Conservation (phyloP, 176 grass and related monocot species). For the Coix lacrymajobi region DNA sequence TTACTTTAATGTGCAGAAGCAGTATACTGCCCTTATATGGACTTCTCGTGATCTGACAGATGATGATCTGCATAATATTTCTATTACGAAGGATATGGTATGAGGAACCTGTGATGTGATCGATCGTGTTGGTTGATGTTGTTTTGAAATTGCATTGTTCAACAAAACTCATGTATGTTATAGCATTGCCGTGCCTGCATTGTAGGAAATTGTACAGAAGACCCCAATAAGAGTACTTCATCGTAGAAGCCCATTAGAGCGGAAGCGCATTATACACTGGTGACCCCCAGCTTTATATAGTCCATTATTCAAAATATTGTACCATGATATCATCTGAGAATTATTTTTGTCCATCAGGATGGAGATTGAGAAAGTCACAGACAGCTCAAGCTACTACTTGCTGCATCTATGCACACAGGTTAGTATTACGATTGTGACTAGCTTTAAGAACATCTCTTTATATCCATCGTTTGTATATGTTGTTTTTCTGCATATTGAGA, state of each 20-base stretch:
- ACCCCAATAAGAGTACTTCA: slow-evolving; percentile 92
- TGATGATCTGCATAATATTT: slow-evolving; percentile 56
- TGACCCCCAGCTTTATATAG: slow-evolving; percentile 26
- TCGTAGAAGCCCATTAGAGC: slow-evolving; percentile 79
- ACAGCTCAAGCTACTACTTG: slow-evolving; percentile 66
- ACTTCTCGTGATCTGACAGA: slow-evolving; percentile 58
- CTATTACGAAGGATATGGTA: slow-evolving; percentile 63
- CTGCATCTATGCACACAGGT: slow-evolving; percentile 96
- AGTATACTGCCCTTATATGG: slow-evolving; percentile 96
- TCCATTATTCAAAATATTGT: background rate
- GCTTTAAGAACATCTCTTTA: background rate
- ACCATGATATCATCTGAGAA: slow-evolving; percentile 9
- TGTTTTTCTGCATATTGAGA: background rate
- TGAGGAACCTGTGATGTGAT: background rate
- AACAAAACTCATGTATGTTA: background rate
- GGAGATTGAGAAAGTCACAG: slow-evolving; percentile 66
- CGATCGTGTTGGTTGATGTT: background rate
- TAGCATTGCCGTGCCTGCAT: background rate
- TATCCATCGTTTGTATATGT: background rate
- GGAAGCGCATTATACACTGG: slow-evolving; percentile 86
- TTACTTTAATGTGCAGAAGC: slow-evolving; percentile 48
- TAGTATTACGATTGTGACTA: background rate
- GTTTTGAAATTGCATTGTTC: background rate
- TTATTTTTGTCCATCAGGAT: slow-evolving; percentile 61
- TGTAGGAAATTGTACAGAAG: slow-evolving; percentile 84